A percentile compares a stretch with the other conserved stretches of the same genome.
phyloP scores from a whole-genome alignment of 192 early-diverging fungal species.

The Mortierella antarctica region DNA sequence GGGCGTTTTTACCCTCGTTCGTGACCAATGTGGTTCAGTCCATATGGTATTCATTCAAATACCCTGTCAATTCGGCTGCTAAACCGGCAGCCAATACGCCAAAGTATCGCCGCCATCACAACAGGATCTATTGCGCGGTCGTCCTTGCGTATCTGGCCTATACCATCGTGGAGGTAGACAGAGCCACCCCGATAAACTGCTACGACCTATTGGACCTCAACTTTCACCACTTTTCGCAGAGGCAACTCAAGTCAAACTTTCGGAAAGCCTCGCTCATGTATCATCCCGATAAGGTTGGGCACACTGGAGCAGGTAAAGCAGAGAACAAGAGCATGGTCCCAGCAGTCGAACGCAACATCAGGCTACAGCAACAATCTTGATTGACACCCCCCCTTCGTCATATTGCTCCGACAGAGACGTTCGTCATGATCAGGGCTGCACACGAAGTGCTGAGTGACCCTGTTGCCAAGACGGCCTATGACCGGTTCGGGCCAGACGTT shows the following conservation, averaged over 20 bases:
- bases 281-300: conserved; percentile 54
- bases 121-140: conserved; percentile 55
- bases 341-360: background rate
- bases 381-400: background rate
- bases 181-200: conserved; percentile 38
- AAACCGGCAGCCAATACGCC: conserved; percentile 50
- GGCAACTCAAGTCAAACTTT: conserved; percentile 52
- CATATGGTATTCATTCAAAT: conserved; percentile 54
- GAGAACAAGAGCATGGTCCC: background rate
- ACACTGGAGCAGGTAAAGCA: conserved; percentile 30
- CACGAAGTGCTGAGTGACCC: conserved; percentile 54
- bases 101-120: conserved; percentile 52
- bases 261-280: conserved; percentile 50
- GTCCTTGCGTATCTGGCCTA: conserved; percentile 55
- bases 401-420: conserved; percentile 20
- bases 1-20: conserved; percentile 53
- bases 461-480: conserved; percentile 47
- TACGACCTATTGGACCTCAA: conserved; percentile 53
- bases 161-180: conserved; percentile 55
- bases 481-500: conserved; percentile 53
- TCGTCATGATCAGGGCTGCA: conserved; percentile 47
- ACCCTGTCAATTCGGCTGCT: conserved; percentile 44
- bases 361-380: background rate
- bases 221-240: conserved; percentile 44
- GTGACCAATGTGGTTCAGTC: conserved; percentile 52